phyloP scores from a whole-genome alignment of 1,284 basidiomycete genomes.

The Trichosporon coremiiforme region DNA sequence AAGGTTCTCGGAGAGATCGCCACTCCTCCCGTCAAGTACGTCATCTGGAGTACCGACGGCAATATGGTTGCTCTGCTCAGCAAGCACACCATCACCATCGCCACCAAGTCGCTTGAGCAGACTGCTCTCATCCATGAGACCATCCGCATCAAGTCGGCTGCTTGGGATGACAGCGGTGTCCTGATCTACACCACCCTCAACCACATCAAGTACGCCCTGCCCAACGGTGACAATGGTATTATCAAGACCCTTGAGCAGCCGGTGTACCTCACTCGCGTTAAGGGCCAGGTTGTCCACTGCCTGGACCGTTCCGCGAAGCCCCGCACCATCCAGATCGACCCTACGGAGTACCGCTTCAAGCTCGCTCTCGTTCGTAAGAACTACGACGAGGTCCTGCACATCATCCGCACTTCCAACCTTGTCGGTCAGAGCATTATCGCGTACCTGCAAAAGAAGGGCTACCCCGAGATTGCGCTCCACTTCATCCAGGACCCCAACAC shows the following conservation, averaged over 20 bases:
- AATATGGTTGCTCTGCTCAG: conserved; percentile 88
- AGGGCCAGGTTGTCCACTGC: conserved; percentile 93
- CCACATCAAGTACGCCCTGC: conserved; percentile 98
- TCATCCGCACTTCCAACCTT: conserved; percentile 92
- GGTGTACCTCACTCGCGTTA: conserved; percentile 96
- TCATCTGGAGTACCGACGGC: conserved; percentile 90
- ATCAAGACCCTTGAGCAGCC: conserved; percentile 99
- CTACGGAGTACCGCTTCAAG: conserved; percentile 99
- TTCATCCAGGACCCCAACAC: conserved; percentile 99
- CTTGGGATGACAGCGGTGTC: conserved; percentile 97
- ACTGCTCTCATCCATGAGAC: conserved; percentile 96
- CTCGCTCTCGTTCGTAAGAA: conserved; percentile 91
- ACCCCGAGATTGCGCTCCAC: conserved; percentile 98
- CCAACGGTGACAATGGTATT: conserved; percentile 96
- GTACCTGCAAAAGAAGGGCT: conserved; percentile 97
- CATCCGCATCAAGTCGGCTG: conserved; percentile 98
- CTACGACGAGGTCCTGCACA: conserved; percentile 95
- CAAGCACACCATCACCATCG: conserved; percentile 98
- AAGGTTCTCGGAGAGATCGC: conserved; percentile 89
- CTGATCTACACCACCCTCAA: conserved; percentile 98
- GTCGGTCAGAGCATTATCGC: conserved; percentile 98
- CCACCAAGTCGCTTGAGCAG: conserved; percentile 88
- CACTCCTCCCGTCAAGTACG: conserved; percentile 98
- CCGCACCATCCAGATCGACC: conserved; percentile 93
- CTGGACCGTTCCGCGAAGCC: conserved; percentile 94